Conservation (phyloP, 1,284 basidiomycete genomes). For the Caloboletus firmus region DNA sequence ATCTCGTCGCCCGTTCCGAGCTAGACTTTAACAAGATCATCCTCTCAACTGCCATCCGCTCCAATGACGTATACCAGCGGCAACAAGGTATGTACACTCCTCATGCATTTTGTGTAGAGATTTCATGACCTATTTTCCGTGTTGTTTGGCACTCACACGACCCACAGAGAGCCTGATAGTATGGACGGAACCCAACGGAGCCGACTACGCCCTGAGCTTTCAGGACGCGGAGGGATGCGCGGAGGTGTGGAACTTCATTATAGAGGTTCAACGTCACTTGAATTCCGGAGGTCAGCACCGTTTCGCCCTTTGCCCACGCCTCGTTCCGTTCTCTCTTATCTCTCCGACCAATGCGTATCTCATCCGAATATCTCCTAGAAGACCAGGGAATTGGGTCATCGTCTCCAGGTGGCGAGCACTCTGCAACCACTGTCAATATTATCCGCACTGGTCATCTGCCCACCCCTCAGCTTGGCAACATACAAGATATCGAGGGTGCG, state of each 20-base stretch:
- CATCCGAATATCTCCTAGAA: constrained; percentile 36
- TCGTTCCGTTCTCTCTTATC: constrained; percentile 1
- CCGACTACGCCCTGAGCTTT: constrained; percentile 96
- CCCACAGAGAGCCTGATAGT: constrained; percentile 91
- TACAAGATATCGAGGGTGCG: constrained; percentile 73
- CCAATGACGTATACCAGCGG: constrained; percentile 85
- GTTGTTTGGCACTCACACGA: constrained; percentile 13
- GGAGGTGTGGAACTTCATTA: constrained; percentile 97
- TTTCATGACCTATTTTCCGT: constrained; percentile 4
- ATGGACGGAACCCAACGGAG: constrained; percentile 95
- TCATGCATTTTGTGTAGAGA: not conserved
- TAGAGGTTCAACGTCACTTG: constrained; percentile 90
- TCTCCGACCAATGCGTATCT: constrained; percentile 18
- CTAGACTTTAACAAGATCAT: constrained; percentile 68
- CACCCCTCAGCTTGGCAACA: constrained; percentile 65
- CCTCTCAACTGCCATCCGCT: constrained; percentile 71
- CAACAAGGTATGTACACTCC: constrained; percentile 74
- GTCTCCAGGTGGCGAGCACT: constrained; percentile 59
- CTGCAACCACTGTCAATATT: constrained; percentile 60
- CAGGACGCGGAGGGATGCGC: constrained; percentile 95
- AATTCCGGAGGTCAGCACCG: constrained; percentile 53
- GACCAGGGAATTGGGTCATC: constrained; percentile 51
- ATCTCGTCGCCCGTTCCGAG: constrained; percentile 84
- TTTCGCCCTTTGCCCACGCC: constrained; percentile 16
- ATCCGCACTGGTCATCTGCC: constrained; percentile 73